Percentiles rank a stretch among this genome's conserved stretches.
These are phyloP conservation scores for Didymella pinodella DNA, from an alignment of 2,329 filamentous ascomycete species.

Conservation along the genomic window DNA sequence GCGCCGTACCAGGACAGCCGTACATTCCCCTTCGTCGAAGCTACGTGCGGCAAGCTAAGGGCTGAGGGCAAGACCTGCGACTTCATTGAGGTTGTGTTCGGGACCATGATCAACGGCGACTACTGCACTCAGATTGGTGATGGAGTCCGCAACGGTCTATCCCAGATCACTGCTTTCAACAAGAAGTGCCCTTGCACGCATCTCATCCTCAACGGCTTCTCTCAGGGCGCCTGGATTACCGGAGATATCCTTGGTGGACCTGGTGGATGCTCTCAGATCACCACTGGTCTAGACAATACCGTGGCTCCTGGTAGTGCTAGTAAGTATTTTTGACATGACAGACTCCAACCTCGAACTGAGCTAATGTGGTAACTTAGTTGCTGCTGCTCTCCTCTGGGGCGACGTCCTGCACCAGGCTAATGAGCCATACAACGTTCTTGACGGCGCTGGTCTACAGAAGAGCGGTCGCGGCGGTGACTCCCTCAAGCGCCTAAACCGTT, in stretches of 20 bases:
- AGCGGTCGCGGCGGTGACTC: constrained; percentile 23
- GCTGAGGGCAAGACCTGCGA: constrained; percentile 36
- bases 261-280: constrained; percentile 32
- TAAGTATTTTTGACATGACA: constrained; percentile 30
- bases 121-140: constrained; percentile 31
- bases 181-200: constrained; percentile 62
- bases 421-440: constrained; percentile 35
- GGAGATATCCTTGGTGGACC: constrained; percentile 65
- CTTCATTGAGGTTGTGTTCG: constrained; percentile 36
- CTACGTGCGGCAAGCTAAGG: constrained; percentile 33
- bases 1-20: constrained; percentile 35
- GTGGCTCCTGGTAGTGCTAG: constrained; percentile 35
- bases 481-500: constrained; percentile 32
- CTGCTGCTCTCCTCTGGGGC: constrained; percentile 38
- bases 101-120: constrained; percentile 17
- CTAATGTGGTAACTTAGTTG: constrained; percentile 34
- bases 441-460: constrained; percentile 29
- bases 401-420: constrained; percentile 34
- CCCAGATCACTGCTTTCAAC: constrained; percentile 62
- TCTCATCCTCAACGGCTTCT: constrained; percentile 67
- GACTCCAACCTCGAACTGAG: constrained; percentile 26
- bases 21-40: constrained; percentile 33
- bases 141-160: constrained; percentile 31
- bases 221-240: constrained; percentile 66
- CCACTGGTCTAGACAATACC: constrained; percentile 30